Conservation (phyloP, 164 flowering plant species). For the Dillenia suffruticosa region DNA sequence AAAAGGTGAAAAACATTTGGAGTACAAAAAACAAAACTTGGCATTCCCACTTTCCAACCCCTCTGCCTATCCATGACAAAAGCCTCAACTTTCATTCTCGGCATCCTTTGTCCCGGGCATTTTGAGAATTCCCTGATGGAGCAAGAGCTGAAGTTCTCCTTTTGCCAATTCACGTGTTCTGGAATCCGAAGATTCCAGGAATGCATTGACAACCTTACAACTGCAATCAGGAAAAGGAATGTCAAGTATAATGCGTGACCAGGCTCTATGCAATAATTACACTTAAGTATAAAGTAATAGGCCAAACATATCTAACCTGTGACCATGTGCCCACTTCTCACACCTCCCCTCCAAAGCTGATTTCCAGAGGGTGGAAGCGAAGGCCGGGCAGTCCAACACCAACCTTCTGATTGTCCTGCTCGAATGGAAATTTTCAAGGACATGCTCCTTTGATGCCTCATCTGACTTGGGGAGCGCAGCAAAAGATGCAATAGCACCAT, state of each 20-base stretch:
- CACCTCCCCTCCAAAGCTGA: conserved; percentile 68
- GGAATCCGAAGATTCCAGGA: conserved; percentile 57
- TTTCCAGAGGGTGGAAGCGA: conserved; percentile 74
- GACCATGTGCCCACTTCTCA: conserved; percentile 73
- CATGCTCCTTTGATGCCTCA: conserved; percentile 57
- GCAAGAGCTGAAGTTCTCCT: conserved; percentile 59
- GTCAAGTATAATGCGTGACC: background rate
- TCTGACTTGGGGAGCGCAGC: conserved; percentile 61
- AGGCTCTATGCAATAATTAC: background rate
- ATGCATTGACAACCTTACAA: conserved; percentile 68
- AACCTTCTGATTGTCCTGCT: conserved; percentile 84
- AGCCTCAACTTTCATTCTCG: conserved; percentile 5
- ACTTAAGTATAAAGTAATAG: background rate
- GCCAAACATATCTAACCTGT: conserved; percentile 53
- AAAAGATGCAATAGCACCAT: conserved; percentile 62
- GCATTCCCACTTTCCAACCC: too few relatives aligned
- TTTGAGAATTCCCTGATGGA: conserved; percentile 60
- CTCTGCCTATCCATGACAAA: background rate
- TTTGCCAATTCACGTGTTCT: conserved; percentile 37
- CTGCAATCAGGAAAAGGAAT: conserved; percentile 33
- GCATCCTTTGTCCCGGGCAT: conserved; percentile 26
- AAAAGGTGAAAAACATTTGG: too few relatives aligned
- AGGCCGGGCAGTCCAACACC: conserved; percentile 67
- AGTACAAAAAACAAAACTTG: too few relatives aligned
- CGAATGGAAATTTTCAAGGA: conserved; percentile 87